These are phyloP conservation scores for Podochytrium sp. DNA, from an alignment of 192 early-diverging fungal species.

Conservation along the genomic window DNA sequence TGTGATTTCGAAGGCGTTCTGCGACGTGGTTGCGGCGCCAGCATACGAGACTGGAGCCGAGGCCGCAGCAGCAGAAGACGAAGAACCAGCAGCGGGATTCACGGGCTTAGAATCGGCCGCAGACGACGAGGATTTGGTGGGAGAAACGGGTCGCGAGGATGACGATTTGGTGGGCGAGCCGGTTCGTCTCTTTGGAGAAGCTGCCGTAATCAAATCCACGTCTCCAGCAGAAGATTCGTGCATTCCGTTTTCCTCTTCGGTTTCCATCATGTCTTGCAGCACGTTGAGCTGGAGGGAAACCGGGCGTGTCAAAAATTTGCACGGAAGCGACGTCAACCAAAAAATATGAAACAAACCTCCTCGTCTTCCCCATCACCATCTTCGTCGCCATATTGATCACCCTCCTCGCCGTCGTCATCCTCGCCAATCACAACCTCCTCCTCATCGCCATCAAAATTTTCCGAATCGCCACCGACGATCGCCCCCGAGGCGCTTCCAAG, in stretches of 20 bases:
- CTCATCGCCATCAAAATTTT: slow-evolving; percentile 22
- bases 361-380: slow-evolving; percentile 22
- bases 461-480: background rate
- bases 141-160: slow-evolving; percentile 20
- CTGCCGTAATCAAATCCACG: slow-evolving; percentile 25
- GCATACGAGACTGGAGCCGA: slow-evolving; percentile 28
- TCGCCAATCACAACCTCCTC: slow-evolving; percentile 35
- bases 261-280: slow-evolving; percentile 24
- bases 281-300: background rate
- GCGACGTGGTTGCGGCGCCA: slow-evolving; percentile 7
- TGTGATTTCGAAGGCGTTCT: slow-evolving; percentile 55
- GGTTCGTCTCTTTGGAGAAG: background rate
- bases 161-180: slow-evolving; percentile 17
- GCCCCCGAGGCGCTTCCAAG: background rate
- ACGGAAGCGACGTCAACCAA: too few species aligned
- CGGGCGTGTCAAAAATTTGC: too few species aligned
- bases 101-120: slow-evolving; percentile 15
- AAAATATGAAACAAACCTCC: background rate
- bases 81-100: slow-evolving; percentile 7
- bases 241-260: slow-evolving; percentile 38
- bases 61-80: background rate
- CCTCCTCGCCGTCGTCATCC: slow-evolving; percentile 34
- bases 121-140: slow-evolving; percentile 4
- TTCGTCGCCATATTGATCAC: slow-evolving; percentile 39
- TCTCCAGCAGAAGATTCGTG: slow-evolving; percentile 30